Conservation (phyloP, 129 eudicot genomes). For the Saussurea involucrata region DNA sequence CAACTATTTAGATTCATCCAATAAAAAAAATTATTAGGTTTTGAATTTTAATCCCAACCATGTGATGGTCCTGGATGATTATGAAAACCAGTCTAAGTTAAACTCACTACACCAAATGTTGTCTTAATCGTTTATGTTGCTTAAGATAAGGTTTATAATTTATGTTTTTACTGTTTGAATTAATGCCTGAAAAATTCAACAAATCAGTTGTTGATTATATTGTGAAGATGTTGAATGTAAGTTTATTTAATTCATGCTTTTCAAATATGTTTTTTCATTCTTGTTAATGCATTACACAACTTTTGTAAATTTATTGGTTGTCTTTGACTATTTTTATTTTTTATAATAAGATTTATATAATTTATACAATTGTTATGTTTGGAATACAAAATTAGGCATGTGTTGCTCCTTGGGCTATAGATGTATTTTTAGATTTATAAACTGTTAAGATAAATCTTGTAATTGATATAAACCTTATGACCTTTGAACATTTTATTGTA, state of each 20-base stretch:
- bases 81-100: neutral
- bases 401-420: neutral
- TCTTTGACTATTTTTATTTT: neutral
- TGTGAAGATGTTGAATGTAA: neutral
- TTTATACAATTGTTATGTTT: neutral
- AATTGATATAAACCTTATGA: no score
- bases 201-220: no score
- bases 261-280: neutral
- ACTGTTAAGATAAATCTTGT: neutral
- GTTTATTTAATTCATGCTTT: neutral
- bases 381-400: neutral
- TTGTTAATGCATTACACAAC: neutral
- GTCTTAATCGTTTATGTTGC: no score
- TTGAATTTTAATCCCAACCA: neutral
- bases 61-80: neutral
- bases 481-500: neutral
- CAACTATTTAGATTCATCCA: neutral
- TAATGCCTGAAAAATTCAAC: neutral
- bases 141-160: neutral
- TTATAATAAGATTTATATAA: no score
- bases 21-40: neutral
- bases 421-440: neutral
- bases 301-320: neutral
- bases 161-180: neutral
- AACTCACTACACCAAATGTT: neutral